Evolutionary conservation across 768 basidiomycete species (phyloP).

Genomic region (Suillus brevipes): DNA sequence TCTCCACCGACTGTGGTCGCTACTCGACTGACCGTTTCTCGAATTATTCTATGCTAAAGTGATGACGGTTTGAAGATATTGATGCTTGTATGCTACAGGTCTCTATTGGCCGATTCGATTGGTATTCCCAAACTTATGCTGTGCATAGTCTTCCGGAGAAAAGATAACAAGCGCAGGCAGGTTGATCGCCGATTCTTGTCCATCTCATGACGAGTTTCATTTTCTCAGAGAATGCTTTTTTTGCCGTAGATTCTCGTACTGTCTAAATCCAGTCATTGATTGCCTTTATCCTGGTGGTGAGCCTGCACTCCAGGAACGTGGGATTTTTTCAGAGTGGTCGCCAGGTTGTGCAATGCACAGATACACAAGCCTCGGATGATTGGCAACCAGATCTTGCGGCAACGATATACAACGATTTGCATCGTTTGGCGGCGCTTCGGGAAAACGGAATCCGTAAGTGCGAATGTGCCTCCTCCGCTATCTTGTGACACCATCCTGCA

Average conservation of each 20-base stretch:
- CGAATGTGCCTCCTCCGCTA: slow-evolving; percentile 1
- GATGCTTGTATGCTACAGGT: slow-evolving; percentile 35
- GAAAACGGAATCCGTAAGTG: slow-evolving; percentile 4
- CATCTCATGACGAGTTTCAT: slow-evolving; percentile 28
- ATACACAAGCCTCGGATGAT: not conserved
- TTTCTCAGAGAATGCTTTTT: slow-evolving; percentile 35
- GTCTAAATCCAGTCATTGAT: slow-evolving; percentile 8
- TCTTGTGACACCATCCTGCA: slow-evolving; percentile 5
- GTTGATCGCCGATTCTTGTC: slow-evolving; percentile 34
- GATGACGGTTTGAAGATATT: slow-evolving; percentile 25
- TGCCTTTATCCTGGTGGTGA: slow-evolving; percentile 8
- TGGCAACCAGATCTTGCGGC: not conserved
- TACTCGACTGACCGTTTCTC: slow-evolving; percentile 26
- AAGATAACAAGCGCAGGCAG: slow-evolving; percentile 37
- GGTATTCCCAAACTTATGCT: slow-evolving; percentile 31
- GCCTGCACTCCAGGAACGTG: slow-evolving; percentile 6
- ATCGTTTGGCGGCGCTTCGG: not conserved
- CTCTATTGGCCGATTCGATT: slow-evolving; percentile 23
- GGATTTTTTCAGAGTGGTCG: slow-evolving; percentile 4
- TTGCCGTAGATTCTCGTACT: slow-evolving; percentile 29
- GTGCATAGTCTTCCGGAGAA: slow-evolving; percentile 31
- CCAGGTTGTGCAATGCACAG: not conserved
- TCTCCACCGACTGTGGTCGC: slow-evolving; percentile 8
- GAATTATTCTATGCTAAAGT: slow-evolving; percentile 29
- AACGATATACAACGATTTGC: not conserved